Evolutionary conservation across 2,329 filamentous ascomycete genomes (phyloP), one percentile per base, ranked within the genome.

Genomic region (Penicillium fuscoglaucum): DNA sequence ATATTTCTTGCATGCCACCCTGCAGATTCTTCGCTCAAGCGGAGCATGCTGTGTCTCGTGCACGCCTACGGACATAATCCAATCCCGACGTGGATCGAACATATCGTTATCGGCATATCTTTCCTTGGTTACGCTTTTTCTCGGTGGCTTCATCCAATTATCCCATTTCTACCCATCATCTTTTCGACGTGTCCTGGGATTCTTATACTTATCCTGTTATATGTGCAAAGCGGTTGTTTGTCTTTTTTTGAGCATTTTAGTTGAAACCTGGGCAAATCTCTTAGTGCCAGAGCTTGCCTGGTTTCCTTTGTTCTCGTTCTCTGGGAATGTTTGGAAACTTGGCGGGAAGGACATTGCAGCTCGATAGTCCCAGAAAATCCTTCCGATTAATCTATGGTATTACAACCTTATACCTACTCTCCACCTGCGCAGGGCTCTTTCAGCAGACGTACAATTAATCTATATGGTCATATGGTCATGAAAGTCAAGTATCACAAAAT

Each of bases 1-100:
- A 63, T 65, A 67, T 68, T 68, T 65, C 56, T 67, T 64, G 61
- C 64, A 67, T 68, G 64, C 66, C 67, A 69, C 61, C 61, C 39
- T 65, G 57, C 65, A 66, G 58, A 60, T 62, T 61, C 54, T 64
- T 62, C 54, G 58, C 57, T 54, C 45, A 59, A 45, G 56, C 35
- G 43, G 41, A 60, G 46, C 46, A 59, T 60, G 52, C 53, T 41
- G 35, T 56, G 44, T 26, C 52, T 55, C 57, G 31, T 46, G 43
- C 39, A 48, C 58, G 44, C 57, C 55, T 61, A 60, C 59, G 66
- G 59, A 68, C 66, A 68, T 66, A 68, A 64, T 64, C 31, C 49
- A 59, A 53, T 59, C 61, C 60, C 61, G 33, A 55, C 48, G 58
- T 56, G 58, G 61, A 66, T 64, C 60, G 66, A 65, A 64, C 59